A percentile compares a stretch with the other conserved stretches of the same genome.
Evolutionary conservation across 768 basidiomycete species (phyloP).

Genomic region (Xerocomellus intermedius): DNA sequence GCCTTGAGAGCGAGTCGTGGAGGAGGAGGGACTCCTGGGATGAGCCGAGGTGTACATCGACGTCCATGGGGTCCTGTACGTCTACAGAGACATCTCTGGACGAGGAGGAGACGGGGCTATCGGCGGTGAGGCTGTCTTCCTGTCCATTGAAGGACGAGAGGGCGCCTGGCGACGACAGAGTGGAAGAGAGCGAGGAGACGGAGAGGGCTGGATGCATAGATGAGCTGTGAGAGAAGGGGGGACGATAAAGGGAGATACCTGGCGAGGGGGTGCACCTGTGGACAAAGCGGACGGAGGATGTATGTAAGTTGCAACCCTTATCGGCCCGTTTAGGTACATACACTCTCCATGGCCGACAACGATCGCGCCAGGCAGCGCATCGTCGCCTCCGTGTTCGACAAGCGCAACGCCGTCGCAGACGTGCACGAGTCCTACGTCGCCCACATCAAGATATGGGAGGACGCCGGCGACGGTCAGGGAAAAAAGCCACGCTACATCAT

Average conservation of each 20-base stretch:
- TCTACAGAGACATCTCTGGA: slow-evolving; percentile 35
- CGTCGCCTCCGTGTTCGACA: slow-evolving; percentile 79
- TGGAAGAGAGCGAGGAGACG: slow-evolving; percentile 25
- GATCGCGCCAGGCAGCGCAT: slow-evolving; percentile 67
- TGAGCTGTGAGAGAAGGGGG: neutral
- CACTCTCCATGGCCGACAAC: slow-evolving; percentile 36
- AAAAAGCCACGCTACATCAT: slow-evolving; percentile 89
- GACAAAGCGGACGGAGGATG: neutral
- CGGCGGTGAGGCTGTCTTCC: slow-evolving; percentile 28
- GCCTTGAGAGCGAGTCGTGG: slow-evolving; percentile 21
- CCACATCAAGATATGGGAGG: slow-evolving; percentile 94
- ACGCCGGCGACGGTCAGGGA: slow-evolving; percentile 67
- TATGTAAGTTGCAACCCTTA: neutral
- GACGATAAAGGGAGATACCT: slow-evolving; percentile 14
- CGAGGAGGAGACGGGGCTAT: slow-evolving; percentile 32
- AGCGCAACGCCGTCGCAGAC: slow-evolving; percentile 59
- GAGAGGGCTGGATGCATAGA: slow-evolving; percentile 20
- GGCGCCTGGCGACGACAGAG: slow-evolving; percentile 32
- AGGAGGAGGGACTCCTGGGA: slow-evolving; percentile 28
- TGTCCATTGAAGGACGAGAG: slow-evolving; percentile 33
- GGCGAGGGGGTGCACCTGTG: neutral
- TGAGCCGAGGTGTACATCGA: slow-evolving; percentile 22
- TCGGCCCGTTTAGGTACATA: slow-evolving; percentile 16
- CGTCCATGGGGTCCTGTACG: slow-evolving; percentile 26
- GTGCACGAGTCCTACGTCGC: slow-evolving; percentile 80